Evolutionary conservation across 2,329 filamentous ascomycete species (phyloP).

Genomic region (Coleophoma cylindrospora): DNA sequence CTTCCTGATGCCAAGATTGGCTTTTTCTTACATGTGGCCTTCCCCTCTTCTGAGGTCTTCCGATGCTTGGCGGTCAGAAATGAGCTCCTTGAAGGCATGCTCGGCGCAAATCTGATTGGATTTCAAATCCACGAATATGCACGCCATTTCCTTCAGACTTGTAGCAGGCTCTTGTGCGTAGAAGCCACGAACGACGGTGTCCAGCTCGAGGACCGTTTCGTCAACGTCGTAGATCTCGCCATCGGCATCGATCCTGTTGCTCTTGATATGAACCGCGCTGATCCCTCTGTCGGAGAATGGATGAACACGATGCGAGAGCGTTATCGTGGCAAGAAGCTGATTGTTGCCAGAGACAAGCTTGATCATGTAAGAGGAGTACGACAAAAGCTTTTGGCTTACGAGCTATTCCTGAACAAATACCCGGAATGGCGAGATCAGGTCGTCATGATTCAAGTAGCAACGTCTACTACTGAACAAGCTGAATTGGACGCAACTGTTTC

Average conservation of each 20-base stretch:
- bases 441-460: conserved; percentile 89
- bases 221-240: conserved; percentile 78
- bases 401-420: conserved; percentile 86
- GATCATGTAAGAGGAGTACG: conserved; percentile 88
- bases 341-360: conserved; percentile 90
- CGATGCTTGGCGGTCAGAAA: conserved; percentile 83
- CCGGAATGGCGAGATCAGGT: conserved; percentile 62
- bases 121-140: conserved; percentile 95
- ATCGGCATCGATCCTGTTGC: conserved; percentile 88
- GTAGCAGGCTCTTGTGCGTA: conserved; percentile 83
- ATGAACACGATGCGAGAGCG: conserved; percentile 74
- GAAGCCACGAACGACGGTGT: conserved; percentile 86
- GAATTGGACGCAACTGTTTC: conserved; percentile 86
- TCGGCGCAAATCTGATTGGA: conserved; percentile 86
- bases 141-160: conserved; percentile 92
- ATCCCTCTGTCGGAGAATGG: conserved; percentile 72
- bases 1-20: conserved; percentile 91
- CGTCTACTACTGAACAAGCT: conserved; percentile 81
- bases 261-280: conserved; percentile 64
- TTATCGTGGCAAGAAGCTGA: conserved; percentile 83
- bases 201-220: conserved; percentile 87
- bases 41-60: conserved; percentile 95
- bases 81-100: conserved; percentile 83
- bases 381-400: conserved; percentile 83
- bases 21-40: conserved; percentile 92